Conservation (phyloP, 2,329 filamentous ascomycete genomes). For the Remersonia thermophila region DNA sequence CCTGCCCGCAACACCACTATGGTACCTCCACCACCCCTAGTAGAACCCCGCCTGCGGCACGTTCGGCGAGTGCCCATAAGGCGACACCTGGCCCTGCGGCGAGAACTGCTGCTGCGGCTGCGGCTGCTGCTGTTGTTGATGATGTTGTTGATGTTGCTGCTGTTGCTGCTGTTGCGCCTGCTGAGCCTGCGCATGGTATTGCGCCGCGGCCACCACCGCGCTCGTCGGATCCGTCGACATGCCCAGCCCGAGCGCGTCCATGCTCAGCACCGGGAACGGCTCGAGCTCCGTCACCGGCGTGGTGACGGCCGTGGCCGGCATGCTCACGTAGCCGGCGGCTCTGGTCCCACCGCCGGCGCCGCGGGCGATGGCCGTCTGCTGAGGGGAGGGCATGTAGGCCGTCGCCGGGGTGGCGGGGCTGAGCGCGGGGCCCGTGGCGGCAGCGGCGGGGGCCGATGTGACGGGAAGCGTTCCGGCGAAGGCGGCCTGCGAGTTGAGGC, state of each 20-base stretch:
- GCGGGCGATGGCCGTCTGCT: constrained; percentile 1
- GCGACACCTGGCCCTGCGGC: constrained; percentile 30
- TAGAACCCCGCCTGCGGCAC: constrained; percentile 27
- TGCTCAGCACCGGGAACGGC: constrained; percentile 23
- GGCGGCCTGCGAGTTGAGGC: constrained; percentile 12
- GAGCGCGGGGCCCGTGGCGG: background rate
- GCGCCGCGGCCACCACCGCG: constrained; percentile 14
- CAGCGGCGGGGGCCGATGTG: constrained; percentile 3
- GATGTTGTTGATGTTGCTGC: background rate
- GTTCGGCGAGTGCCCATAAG: constrained; percentile 31
- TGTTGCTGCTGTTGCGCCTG: background rate
- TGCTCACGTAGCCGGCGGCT: background rate
- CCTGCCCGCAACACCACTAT: no score
- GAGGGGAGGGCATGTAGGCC: constrained; percentile 2
- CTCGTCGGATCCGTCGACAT: constrained; percentile 21
- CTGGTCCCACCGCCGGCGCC: background rate
- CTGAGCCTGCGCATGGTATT: background rate
- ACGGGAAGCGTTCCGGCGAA: constrained; percentile 9
- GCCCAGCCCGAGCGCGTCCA: constrained; percentile 28
- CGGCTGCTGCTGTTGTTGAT: constrained; percentile 1
- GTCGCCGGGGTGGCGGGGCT: background rate
- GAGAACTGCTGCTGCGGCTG: constrained; percentile 25
- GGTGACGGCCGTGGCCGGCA: constrained; percentile 18
- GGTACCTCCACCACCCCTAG: no score
- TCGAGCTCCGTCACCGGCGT: constrained; percentile 23